phyloP scores from a whole-genome alignment of 2,329 filamentous ascomycete species.

The Penicillium sp. region DNA sequence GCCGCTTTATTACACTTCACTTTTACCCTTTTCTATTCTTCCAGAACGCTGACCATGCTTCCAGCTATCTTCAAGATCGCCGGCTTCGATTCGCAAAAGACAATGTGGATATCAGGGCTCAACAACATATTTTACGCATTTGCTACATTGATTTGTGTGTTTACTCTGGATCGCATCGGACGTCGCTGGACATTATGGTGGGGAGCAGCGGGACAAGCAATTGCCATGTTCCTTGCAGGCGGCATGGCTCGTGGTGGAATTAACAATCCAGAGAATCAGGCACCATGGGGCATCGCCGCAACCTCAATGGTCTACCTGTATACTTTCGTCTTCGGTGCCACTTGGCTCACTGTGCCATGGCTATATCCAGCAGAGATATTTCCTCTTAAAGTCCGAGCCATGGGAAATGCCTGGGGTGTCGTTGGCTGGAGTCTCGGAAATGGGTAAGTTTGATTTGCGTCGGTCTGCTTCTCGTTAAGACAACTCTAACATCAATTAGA shows the following conservation, averaged over 20 bases:
- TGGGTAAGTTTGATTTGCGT: conserved; percentile 36
- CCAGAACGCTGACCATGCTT: not conserved
- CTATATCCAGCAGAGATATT: conserved; percentile 71
- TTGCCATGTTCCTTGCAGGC: conserved; percentile 64
- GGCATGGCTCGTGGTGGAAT: conserved; percentile 56
- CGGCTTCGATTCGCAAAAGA: conserved; percentile 58
- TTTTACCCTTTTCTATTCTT: no score
- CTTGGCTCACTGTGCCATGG: conserved; percentile 60
- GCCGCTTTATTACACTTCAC: not conserved
- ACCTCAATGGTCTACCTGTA: conserved; percentile 68
- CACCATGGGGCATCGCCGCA: conserved; percentile 60
- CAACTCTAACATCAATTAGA: not conserved
- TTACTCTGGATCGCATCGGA: conserved; percentile 66
- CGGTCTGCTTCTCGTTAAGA: not conserved
- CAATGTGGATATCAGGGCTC: conserved; percentile 60
- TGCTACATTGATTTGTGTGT: conserved; percentile 65
- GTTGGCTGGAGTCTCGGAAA: conserved; percentile 72
- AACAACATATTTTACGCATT: conserved; percentile 58
- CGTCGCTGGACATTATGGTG: conserved; percentile 67
- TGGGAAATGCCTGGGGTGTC: conserved; percentile 72
- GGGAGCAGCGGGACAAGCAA: conserved; percentile 61
- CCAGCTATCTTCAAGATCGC: conserved; percentile 62
- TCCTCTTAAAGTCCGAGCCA: conserved; percentile 65
- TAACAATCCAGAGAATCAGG: conserved; percentile 42
- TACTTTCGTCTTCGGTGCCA: conserved; percentile 61